A percentile compares a stretch with the other conserved stretches of the same genome.
These are phyloP conservation scores for Dictyostelium intermedium DNA, from an alignment of 78 protist genomes.

Conservation along the genomic window DNA sequence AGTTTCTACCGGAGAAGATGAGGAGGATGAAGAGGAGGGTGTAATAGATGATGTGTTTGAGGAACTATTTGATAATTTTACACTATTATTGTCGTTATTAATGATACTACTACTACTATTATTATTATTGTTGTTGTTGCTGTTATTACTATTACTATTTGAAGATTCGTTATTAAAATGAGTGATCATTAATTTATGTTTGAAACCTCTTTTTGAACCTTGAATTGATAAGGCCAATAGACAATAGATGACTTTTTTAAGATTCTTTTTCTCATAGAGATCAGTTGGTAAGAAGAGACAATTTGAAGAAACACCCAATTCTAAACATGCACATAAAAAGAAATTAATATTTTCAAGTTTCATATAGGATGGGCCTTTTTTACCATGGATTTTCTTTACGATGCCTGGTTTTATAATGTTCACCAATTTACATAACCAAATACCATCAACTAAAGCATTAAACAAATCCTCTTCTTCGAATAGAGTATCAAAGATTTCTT, in stretches of 20 bases:
- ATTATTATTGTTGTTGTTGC: not conserved
- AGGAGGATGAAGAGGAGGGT: not conserved
- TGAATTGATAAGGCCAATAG: conserved; percentile 63
- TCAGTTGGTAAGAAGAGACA: conserved; percentile 76
- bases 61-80: not conserved
- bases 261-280: conserved; percentile 79
- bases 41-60: not conserved
- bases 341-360: conserved; percentile 80
- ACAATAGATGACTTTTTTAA: conserved; percentile 80
- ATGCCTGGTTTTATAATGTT: conserved; percentile 75
- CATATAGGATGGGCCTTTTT: conserved; percentile 47
- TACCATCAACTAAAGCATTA: conserved; percentile 46
- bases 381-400: conserved; percentile 56
- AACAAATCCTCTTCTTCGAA: conserved; percentile 70
- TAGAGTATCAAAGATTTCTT: conserved; percentile 10
- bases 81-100: not conserved
- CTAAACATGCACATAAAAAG: conserved; percentile 77
- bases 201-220: conserved; percentile 74
- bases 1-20: no score
- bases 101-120: not conserved
- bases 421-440: conserved; percentile 69
- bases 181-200: conserved; percentile 63
- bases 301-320: conserved; percentile 62
- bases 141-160: not conserved
- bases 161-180: conserved; percentile 5